phyloP scores from a whole-genome alignment of 331 rosid genomes.

The Pyrus hybrid region DNA sequence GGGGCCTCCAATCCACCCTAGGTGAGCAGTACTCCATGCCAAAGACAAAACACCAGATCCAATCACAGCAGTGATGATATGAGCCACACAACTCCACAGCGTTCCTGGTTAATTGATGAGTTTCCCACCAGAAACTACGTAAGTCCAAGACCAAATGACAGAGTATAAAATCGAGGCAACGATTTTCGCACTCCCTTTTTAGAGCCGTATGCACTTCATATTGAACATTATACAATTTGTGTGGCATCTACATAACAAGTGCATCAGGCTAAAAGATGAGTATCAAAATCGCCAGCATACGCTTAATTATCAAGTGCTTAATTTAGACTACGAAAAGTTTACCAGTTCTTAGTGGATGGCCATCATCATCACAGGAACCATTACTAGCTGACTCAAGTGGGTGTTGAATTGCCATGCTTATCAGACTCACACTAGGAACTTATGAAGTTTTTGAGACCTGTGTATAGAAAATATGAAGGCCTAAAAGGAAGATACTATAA shows the following conservation, averaged over 20 bases:
- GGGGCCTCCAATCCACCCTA: constrained; percentile 80
- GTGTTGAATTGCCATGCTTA: constrained; percentile 7
- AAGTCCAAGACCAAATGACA: not conserved
- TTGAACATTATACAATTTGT: too few relatives aligned
- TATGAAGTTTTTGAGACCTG: not conserved
- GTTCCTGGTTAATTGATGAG: constrained; percentile 14
- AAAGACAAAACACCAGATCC: constrained; percentile 68
- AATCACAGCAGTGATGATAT: constrained; percentile 67
- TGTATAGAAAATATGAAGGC: not conserved
- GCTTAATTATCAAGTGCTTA: not conserved
- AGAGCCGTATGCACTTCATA: too few relatives aligned
- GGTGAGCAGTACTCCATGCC: constrained; percentile 62
- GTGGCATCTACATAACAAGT: too few relatives aligned
- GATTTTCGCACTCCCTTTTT: too few relatives aligned
- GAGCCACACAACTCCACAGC: constrained; percentile 49
- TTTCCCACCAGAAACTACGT: not conserved
- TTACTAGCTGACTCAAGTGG: constrained; percentile 1
- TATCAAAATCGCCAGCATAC: not conserved
- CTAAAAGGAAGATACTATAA: not conserved
- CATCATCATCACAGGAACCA: constrained; percentile 15
- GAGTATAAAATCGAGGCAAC: too few relatives aligned
- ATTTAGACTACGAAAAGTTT: not conserved
- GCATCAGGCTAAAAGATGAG: too few relatives aligned
- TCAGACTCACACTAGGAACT: not conserved
- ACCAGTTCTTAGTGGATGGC: constrained; percentile 16